phyloP scores from a whole-genome alignment of 192 early-diverging fungal species.

The Piromyces finnis region DNA sequence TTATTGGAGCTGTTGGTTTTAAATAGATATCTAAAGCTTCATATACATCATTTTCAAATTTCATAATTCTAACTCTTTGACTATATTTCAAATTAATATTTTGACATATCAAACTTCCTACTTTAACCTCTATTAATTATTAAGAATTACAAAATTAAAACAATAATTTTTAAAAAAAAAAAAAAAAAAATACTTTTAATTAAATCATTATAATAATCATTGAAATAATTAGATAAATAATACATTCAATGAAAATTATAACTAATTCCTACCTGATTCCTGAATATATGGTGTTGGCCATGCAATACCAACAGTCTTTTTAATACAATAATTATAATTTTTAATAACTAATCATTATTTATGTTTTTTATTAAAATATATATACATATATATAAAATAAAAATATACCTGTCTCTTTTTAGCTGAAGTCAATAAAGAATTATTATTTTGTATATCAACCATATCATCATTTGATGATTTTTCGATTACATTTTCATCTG shows the following conservation, averaged over 20 bases:
- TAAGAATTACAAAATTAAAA: too few relatives aligned
- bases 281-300: neutral
- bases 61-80: neutral
- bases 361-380: too few relatives aligned
- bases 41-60: neutral
- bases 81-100: neutral
- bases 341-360: too few relatives aligned
- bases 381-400: too few relatives aligned
- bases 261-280: neutral
- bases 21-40: conserved; percentile 20
- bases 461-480: neutral
- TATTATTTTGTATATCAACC: neutral
- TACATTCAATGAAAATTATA: neutral
- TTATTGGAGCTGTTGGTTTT: conserved; percentile 7
- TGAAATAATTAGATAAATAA: too few relatives aligned
- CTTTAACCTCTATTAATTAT: neutral
- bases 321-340: too few relatives aligned
- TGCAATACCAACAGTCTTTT: neutral
- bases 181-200: too few relatives aligned
- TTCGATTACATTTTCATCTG: neutral
- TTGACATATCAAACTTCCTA: neutral
- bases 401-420: too few relatives aligned
- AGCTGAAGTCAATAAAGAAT: neutral
- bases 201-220: too few relatives aligned
- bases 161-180: too few relatives aligned